A percentile compares a stretch with the other conserved stretches of the same genome.
Conservation (phyloP, 345 rosid genomes). For the Abelmoschus esculentus region DNA sequence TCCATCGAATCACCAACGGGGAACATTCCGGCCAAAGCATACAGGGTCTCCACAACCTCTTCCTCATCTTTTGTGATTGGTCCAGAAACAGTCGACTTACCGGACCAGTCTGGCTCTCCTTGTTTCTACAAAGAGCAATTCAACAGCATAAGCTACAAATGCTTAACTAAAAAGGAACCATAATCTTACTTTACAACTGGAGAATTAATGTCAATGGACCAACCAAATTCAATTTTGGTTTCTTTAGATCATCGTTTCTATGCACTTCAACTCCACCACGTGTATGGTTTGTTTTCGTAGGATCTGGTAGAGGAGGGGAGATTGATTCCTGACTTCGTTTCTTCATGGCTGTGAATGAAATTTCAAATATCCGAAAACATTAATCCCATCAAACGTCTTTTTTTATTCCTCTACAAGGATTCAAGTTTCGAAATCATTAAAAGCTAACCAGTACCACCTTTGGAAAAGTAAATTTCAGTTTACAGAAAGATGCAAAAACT, state of each 20-base stretch:
- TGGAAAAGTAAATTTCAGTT: conserved; percentile 22
- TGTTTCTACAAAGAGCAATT: conserved; percentile 22
- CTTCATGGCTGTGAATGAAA: conserved; percentile 68
- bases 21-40: conserved; percentile 75
- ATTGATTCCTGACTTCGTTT: conserved; percentile 53
- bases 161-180: conserved; percentile 9
- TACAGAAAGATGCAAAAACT: neutral
- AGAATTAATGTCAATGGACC: conserved; percentile 15
- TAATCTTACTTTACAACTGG: conserved; percentile 8
- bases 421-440: conserved; percentile 17
- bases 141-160: conserved; percentile 6
- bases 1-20: conserved; percentile 20
- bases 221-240: conserved; percentile 44
- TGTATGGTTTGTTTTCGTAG: conserved; percentile 44
- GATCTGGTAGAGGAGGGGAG: conserved; percentile 39
- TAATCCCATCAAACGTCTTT: conserved; percentile 4
- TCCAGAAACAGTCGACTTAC: conserved; percentile 24
- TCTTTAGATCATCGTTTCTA: conserved; percentile 36
- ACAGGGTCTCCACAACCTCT: conserved; percentile 87
- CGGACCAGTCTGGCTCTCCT: conserved; percentile 20
- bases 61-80: conserved; percentile 86
- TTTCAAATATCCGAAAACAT: conserved; percentile 17
- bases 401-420: neutral
- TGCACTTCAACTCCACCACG: conserved; percentile 28
- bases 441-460: conserved; percentile 19